These are phyloP conservation scores for Acaromyces ingoldii DNA, from an alignment of 1,284 basidiomycete genomes.

Conservation along the genomic window DNA sequence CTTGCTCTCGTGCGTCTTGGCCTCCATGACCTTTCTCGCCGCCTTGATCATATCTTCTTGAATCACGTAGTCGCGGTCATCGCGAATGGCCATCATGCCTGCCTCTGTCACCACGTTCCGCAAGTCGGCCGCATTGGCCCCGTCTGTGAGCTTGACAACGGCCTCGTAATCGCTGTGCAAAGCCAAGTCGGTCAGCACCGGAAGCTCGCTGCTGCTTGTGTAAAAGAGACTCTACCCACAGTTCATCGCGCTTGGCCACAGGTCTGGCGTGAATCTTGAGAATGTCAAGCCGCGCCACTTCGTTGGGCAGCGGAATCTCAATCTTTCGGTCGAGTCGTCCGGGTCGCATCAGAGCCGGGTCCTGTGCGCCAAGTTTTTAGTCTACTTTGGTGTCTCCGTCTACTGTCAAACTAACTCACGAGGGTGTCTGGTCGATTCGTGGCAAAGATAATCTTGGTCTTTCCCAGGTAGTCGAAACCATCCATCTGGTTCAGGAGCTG, in stretches of 20 bases:
- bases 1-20: conserved; percentile 51
- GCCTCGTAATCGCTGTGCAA: conserved; percentile 41
- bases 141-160: conserved; percentile 68
- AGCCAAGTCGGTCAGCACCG: background rate
- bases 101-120: conserved; percentile 96
- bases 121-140: conserved; percentile 61
- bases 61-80: conserved; percentile 63
- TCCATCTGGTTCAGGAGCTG: conserved; percentile 97
- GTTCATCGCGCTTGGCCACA: conserved; percentile 75
- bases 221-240: conserved; percentile 5
- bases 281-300: conserved; percentile 88
- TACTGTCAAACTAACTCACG: conserved; percentile 9
- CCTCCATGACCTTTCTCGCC: conserved; percentile 87
- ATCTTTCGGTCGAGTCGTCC: conserved; percentile 96
- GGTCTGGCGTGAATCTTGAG: conserved; percentile 93
- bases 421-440: conserved; percentile 62
- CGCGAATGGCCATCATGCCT: conserved; percentile 97
- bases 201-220: background rate
- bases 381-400: too few relatives aligned
- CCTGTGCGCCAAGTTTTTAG: conserved; percentile 53
- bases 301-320: conserved; percentile 95
- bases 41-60: conserved; percentile 95
- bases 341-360: conserved; percentile 91
- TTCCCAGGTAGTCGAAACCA: conserved; percentile 92
- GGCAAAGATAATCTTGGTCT: conserved; percentile 92